Conservation (phyloP, 352 stramenopile species). For the Phytophthora meadii region DNA sequence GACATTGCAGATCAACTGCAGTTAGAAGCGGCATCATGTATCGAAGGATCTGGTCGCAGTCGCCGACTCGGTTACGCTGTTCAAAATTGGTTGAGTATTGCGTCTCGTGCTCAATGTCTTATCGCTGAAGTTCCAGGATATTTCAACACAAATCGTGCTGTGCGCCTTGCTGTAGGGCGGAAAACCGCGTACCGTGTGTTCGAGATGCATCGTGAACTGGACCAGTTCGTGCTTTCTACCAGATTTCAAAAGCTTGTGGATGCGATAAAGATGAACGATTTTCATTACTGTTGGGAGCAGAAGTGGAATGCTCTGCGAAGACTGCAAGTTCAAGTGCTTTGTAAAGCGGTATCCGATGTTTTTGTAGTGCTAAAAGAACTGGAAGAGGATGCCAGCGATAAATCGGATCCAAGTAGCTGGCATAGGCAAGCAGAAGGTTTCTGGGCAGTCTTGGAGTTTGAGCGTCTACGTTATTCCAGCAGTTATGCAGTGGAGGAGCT, state of each 20-base stretch:
- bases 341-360: conserved; percentile 7
- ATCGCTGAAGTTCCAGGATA: neutral
- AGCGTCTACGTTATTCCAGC: conserved; percentile 7
- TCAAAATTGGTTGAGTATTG: conserved; percentile 15
- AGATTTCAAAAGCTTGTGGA: conserved; percentile 9
- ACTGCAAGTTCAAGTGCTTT: conserved; percentile 1
- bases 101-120: conserved; percentile 4
- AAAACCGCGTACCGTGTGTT: conserved; percentile 7
- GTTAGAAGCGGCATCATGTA: neutral
- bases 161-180: conserved; percentile 9
- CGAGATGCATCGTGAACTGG: conserved; percentile 20
- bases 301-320: conserved; percentile 2
- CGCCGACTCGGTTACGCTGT: conserved; percentile 6
- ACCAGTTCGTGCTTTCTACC: conserved; percentile 21
- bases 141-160: neutral
- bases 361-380: conserved; percentile 7
- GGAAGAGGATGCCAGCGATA: conserved; percentile 4
- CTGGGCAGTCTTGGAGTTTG: conserved; percentile 18
- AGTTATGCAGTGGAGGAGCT: conserved; percentile 15
- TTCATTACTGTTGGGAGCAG: conserved; percentile 13
- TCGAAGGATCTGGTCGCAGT: conserved; percentile 15
- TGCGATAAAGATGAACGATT: neutral
- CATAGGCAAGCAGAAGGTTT: conserved; percentile 11
- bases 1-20: conserved; percentile 9
- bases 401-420: conserved; percentile 5